Base-by-base conservation (phyloP, 2,329 filamentous ascomycete genomes). In the Ophiostoma triangulosporum region DNA sequence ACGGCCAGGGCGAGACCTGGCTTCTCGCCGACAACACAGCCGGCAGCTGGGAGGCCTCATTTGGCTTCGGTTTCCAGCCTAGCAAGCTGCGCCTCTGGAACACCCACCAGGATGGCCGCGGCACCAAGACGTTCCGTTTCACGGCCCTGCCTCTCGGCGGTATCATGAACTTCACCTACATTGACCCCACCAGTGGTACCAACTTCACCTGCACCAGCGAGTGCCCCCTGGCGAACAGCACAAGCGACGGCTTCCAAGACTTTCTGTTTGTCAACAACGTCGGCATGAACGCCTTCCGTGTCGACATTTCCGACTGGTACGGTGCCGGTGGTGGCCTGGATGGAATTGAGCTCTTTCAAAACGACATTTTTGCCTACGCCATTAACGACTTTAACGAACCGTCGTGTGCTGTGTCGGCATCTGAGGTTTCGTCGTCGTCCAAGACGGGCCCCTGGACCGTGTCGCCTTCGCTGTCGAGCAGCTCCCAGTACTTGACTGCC, bases 111-210 rank as follows among this genome's bases (percentile, higher is more conserved):
- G 81, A 93, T 61, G 88, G 86, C 51, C 83, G 89, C 59, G 90
- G 93, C 29, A 95, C 90, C 29, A 86, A 87, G 70, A 86, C 84
- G 0, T 98, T 88, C 71, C 81, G 89, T 55, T 94, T 88, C 64
- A 88, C 87, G 22, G 87, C 89, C 17, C 72, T 91, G 55, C 90
- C 91, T 5, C 80, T 91, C 62, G 83, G 86, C 58, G 93, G 93
- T 51, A 96, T 98, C 65, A 87, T 98, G 82, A 96, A 97, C 68
- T 76, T 98, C 63, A 95, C 89, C 35, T 97, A 93, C 62, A 82
- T 83, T 58, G 88, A 97, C 63, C 83, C 85, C 24, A 71, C 65
- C 36, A 85, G 80, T 1, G 84, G 85, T 26, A 70, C 78, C 50
- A 83, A 83, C 53, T 69, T 72, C 29, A 82, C 77, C 54, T 98